Base-by-base conservation (phyloP, 768 basidiomycete genomes). In the Solioccasus polychromus region DNA sequence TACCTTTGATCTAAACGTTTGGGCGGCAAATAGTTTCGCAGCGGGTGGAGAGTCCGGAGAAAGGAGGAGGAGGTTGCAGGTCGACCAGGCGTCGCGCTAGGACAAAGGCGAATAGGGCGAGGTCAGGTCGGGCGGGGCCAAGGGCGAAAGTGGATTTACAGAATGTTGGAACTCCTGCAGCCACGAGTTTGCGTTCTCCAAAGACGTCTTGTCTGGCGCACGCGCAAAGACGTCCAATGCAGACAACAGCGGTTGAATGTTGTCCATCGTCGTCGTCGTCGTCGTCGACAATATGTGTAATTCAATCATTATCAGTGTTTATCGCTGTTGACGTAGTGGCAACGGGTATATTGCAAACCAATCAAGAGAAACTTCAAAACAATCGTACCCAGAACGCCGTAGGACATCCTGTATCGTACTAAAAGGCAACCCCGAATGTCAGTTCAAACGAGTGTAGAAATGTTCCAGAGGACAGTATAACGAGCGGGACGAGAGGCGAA, bases 81-180 rank as follows among this genome's bases (percentile, higher is more conserved):
- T 90, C 56, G 84, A 78, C 96, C 96, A 99, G 57, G 96, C 94
- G 69, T 96, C 92, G 67, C 82, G 78, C 96, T 99, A 79, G 70
- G 74, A 75, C 30, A 31, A 31, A 31, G 30, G 7, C 75, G 71
- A n/a, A n/a, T n/a, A 74, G 71, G 71, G 70, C 69, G 74, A 64
- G 66, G 80, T 87, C 75, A 86, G 83, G 71, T 69, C 74, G 68
- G 75, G 77, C 73, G 63, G 63, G 63, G 60, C 81, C 78, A 80
- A 69, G 80, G 77, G 79, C 76, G 81, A 83, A 81, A 82, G 70
- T 73, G 73, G 75, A 88, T 82, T 87, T 84, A 97, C 95, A 75
- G 92, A 94, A 76, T 97, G 94, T 74, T 99, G 95, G 67, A 98
- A 99, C 69, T 94, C 92, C 73, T 93, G 88, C 52, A 99, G 84